These are phyloP conservation scores for Solanum clarkiae DNA, from an alignment of 257 asterid species.

Conservation along the genomic window DNA sequence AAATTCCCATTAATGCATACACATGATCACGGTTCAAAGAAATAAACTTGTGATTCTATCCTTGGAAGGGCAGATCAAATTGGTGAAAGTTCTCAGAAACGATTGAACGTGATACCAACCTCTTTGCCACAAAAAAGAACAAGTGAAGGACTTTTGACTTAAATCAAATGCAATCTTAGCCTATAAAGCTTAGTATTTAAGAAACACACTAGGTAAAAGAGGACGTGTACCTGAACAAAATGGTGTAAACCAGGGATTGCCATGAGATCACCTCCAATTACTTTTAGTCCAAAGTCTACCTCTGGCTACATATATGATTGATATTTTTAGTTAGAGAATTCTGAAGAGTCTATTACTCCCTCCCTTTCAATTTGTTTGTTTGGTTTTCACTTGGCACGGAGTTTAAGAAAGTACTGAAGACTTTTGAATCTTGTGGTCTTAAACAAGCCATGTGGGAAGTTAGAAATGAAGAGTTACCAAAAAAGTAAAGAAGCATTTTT, in stretches of 20 bases:
- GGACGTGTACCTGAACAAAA: conserved; percentile 43
- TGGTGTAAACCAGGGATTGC: conserved; percentile 76
- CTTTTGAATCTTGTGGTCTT: too few species aligned
- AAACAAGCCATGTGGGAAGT: too few species aligned
- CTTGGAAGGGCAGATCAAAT: neutral
- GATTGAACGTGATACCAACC: neutral
- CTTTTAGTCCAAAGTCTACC: conserved; percentile 66
- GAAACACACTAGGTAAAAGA: neutral
- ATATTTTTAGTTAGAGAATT: neutral
- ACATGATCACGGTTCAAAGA: neutral
- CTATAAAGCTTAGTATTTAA: neutral
- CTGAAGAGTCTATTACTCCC: neutral
- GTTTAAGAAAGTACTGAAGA: too few species aligned
- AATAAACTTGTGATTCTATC: neutral
- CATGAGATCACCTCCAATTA: conserved; percentile 69
- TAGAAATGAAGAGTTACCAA: too few species aligned
- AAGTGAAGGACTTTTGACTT: neutral
- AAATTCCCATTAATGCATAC: neutral
- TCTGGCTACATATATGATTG: conserved; percentile 52
- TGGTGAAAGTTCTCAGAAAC: neutral
- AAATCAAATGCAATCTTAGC: neutral
- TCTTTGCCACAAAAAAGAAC: neutral
- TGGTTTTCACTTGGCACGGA: too few species aligned
- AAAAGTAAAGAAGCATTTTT: too few species aligned
- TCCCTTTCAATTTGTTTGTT: too few species aligned